phyloP scores from a whole-genome alignment of 805 yeast species.

The Nakazawaea wickerhamii region DNA sequence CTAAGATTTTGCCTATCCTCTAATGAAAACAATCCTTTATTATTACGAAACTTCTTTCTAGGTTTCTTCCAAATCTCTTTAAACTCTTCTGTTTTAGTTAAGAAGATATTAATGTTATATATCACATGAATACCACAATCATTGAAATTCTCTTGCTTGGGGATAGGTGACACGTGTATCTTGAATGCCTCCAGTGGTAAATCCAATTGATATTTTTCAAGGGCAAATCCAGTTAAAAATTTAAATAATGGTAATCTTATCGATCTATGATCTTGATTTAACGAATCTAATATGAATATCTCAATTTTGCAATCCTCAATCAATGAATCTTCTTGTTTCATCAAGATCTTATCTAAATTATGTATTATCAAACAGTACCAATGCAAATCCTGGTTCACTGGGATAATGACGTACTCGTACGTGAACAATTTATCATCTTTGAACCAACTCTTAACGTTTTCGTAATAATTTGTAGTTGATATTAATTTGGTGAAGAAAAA shows the following conservation, averaged over 20 bases:
- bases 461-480: conserved; percentile 39
- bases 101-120: conserved; percentile 59
- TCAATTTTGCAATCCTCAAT: conserved; percentile 26
- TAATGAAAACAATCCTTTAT: conserved; percentile 20
- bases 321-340: conserved; percentile 3
- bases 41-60: conserved; percentile 14
- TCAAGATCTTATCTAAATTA: conserved; percentile 30
- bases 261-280: conserved; percentile 52
- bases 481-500: conserved; percentile 72
- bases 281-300: conserved; percentile 70
- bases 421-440: conserved; percentile 51
- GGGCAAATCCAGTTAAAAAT: conserved; percentile 64
- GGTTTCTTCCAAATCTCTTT: conserved; percentile 16
- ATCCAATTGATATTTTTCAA: conserved; percentile 44
- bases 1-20: conserved; percentile 23
- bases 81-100: conserved; percentile 43
- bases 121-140: conserved; percentile 95
- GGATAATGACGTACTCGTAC: conserved; percentile 62
- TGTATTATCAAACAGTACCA: conserved; percentile 83
- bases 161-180: conserved; percentile 52
- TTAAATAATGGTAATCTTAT: conserved; percentile 47
- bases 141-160: conserved; percentile 80
- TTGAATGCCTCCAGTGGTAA: conserved; percentile 17
- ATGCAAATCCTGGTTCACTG: conserved; percentile 76
- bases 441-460: conserved; percentile 74